phyloP scores from a whole-genome alignment of 805 yeast species.

The Pichia exigua region DNA sequence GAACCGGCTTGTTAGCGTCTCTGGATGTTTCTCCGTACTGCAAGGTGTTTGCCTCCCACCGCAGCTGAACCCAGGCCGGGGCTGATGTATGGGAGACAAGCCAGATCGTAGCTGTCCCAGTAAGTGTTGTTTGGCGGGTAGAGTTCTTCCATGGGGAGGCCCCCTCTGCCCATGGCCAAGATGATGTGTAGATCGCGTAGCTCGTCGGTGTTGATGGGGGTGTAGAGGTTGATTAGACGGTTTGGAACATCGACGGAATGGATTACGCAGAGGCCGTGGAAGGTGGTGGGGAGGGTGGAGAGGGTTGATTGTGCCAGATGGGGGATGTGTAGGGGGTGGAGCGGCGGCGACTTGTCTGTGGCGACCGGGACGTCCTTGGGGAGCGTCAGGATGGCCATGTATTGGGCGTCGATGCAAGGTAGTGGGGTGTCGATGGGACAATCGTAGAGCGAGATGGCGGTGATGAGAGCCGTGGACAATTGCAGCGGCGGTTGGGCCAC shows the following conservation, averaged over 20 bases:
- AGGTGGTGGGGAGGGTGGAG: not conserved
- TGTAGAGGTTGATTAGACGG: not conserved
- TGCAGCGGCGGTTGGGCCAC: not conserved
- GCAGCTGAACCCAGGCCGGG: not conserved
- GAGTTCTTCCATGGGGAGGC: conserved; percentile 45
- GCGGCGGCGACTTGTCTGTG: not conserved
- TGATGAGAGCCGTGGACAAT: not conserved
- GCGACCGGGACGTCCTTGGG: not conserved
- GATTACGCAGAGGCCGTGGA: not conserved
- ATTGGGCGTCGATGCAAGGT: not conserved
- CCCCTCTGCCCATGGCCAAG: conserved; percentile 56
- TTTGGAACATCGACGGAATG: not conserved
- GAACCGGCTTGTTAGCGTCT: too few relatives aligned
- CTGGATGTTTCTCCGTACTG: not conserved
- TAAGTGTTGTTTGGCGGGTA: conserved; percentile 2
- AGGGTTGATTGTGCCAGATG: not conserved
- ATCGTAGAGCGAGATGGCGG: not conserved
- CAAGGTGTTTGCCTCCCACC: not conserved
- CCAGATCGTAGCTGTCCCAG: not conserved
- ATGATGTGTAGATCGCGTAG: conserved; percentile 22
- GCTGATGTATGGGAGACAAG: not conserved
- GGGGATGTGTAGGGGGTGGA: not conserved
- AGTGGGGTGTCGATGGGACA: not conserved
- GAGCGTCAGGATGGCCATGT: not conserved
- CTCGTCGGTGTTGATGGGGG: conserved; percentile 33